phyloP scores from a whole-genome alignment of 805 yeast genomes.

The Starmera dryadoides region DNA sequence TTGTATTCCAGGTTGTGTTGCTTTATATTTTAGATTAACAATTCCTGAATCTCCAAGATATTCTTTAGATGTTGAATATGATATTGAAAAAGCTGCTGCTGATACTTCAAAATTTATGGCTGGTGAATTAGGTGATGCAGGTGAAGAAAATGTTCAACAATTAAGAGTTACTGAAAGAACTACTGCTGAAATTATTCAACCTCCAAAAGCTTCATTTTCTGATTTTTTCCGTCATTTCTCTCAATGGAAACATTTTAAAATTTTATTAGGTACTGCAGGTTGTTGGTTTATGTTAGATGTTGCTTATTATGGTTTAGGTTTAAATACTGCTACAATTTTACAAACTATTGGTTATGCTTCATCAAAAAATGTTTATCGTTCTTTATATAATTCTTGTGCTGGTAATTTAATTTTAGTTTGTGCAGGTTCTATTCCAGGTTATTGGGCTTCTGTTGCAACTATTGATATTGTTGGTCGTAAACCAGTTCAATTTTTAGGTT shows the following conservation, averaged over 20 bases:
- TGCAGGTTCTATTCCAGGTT: conserved; percentile 95
- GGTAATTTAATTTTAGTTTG: conserved; percentile 90
- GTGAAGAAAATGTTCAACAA: conserved; percentile 32
- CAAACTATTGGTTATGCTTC: conserved; percentile 81
- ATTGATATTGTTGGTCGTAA: conserved; percentile 80
- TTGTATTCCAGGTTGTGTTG: conserved; percentile 79
- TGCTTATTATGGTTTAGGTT: conserved; percentile 84
- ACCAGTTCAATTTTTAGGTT: conserved; percentile 73
- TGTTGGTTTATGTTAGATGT: conserved; percentile 89
- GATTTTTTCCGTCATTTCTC: conserved; percentile 71
- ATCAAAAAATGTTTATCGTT: conserved; percentile 57
- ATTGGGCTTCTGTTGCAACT: conserved; percentile 79
- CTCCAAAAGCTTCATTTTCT: conserved; percentile 75
- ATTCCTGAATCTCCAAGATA: conserved; percentile 95
- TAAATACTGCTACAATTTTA: conserved; percentile 74
- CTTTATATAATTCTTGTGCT: conserved; percentile 72
- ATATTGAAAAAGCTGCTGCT: conserved; percentile 49
- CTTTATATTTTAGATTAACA: conserved; percentile 86
- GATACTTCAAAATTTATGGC: conserved; percentile 44
- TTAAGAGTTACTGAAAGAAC: conserved; percentile 41
- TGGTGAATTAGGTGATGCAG: conserved; percentile 47
- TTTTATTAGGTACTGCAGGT: conserved; percentile 83
- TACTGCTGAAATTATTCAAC: conserved; percentile 44
- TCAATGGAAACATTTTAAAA: conserved; percentile 81
- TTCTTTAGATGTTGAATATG: conserved; percentile 65